Base-by-base conservation (phyloP, 306 rosid genomes). In the Quercus rubra region DNA sequence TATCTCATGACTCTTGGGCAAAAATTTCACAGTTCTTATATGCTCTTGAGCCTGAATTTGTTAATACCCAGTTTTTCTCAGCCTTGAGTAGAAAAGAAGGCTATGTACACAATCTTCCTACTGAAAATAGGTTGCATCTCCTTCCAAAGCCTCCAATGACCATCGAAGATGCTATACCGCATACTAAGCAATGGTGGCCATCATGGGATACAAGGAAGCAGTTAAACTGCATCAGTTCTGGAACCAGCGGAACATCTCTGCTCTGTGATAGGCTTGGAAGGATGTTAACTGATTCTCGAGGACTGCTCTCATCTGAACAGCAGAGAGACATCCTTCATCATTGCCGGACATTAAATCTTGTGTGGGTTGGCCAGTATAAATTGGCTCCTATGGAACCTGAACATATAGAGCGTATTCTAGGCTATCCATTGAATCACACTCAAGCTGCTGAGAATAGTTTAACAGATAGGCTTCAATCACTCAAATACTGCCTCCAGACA, bases 51-150 rank as follows among this genome's bases (percentile, higher is more conserved):
- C 97, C 99, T 73, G 99, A 95, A 71, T 91, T 82, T 74, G 97
- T 83, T 74, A 86, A 89, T 82, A 79, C 89, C 19, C 91, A 70
- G 76, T 82, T 67, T 63, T 95, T 91, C 86, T 92, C 99, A 0
- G 92, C 98, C 70, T 63, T 91, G 74, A 83, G 77, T 68, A 92
- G 99, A 85, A 87, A 49, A 59, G 98, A 95, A 91, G 97, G 98
- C 11, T 92, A 95, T 55, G 77, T 91, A 58, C 99, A 95, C 88
- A 95, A 95, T 80, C 99, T 95, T 83, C 97, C 99, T 28, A 77
- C 82, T 33, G 94, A 84, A 81, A 87, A 87, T 79, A 91, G 99
- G 80, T 86, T 76, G 78, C 90, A 77, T 76, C 80, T 95, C 71
- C 81, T 78, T 78, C 96, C 94, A 6, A 79, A 59, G 77, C 74